Conservation (phyloP, 495 filamentous ascomycete species). For the Trichoderma orchidacearum region DNA sequence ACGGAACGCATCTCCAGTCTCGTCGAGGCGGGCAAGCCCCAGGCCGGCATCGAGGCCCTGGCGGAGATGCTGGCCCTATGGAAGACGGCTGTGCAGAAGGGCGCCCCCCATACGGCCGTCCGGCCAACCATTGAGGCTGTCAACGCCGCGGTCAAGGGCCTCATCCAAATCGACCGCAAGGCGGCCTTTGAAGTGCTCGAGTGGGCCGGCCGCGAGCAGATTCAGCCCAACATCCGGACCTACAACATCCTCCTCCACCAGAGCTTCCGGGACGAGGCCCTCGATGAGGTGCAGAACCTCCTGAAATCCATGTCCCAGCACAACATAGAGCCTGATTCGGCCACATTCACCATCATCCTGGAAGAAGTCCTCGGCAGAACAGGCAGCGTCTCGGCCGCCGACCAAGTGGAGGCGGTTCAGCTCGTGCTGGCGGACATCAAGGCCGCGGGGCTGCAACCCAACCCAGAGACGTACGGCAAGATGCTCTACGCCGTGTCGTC, state of each 20-base stretch:
- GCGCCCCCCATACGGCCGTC: slow-evolving; percentile 23
- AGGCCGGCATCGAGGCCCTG: slow-evolving; percentile 41
- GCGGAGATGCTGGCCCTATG: slow-evolving; percentile 44
- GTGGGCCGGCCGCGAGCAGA: slow-evolving; percentile 43
- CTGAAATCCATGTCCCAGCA: slow-evolving; percentile 24
- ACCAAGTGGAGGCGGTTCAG: slow-evolving; percentile 17
- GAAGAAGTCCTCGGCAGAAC: slow-evolving; percentile 19
- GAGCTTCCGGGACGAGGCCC: slow-evolving; percentile 31
- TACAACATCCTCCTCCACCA: slow-evolving; percentile 55
- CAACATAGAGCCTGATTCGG: slow-evolving; percentile 19
- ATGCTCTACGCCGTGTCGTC: slow-evolving; percentile 48
- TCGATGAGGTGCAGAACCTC: slow-evolving; percentile 15
- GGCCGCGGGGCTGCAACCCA: slow-evolving; percentile 34
- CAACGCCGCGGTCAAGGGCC: slow-evolving; percentile 43
- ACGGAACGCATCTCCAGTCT: slow-evolving; percentile 48
- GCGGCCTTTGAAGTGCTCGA: slow-evolving; percentile 32
- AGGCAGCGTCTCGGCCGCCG: slow-evolving; percentile 7
- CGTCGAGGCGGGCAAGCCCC: slow-evolving; percentile 28
- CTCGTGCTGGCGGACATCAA: slow-evolving; percentile 40
- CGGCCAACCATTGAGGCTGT: slow-evolving; percentile 46
- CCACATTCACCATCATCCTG: slow-evolving; percentile 29
- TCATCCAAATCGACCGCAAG: slow-evolving; percentile 19
- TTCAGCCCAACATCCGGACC: slow-evolving; percentile 46
- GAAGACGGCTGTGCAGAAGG: slow-evolving; percentile 19
- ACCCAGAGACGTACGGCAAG: slow-evolving; percentile 44